Conservation (phyloP, 2,329 filamentous ascomycete genomes). For the Aureobasidium sp. region DNA sequence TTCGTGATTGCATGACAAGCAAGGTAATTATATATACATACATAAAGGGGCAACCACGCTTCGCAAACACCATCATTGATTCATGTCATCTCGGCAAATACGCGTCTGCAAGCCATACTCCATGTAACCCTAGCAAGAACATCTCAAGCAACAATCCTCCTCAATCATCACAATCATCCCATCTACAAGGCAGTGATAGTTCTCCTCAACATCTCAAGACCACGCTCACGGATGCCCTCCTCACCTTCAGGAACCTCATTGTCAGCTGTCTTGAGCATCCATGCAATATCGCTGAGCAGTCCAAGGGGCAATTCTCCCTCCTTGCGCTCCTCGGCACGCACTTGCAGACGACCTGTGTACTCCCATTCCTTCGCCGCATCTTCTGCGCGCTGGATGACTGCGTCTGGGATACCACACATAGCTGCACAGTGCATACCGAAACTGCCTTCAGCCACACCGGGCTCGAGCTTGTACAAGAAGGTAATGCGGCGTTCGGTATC, state of each 20-base stretch:
- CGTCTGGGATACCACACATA: slow-evolving; percentile 87
- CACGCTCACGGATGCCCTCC: slow-evolving; percentile 38
- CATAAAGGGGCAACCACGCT: background rate
- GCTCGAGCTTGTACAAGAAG: slow-evolving; percentile 89
- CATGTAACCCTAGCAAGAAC: background rate
- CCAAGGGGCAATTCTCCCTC: slow-evolving; percentile 79
- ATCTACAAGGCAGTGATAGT: slow-evolving; percentile 47
- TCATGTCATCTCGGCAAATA: background rate
- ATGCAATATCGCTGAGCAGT: slow-evolving; percentile 77
- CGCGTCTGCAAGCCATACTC: background rate
- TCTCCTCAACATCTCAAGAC: slow-evolving; percentile 48
- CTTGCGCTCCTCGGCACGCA: slow-evolving; percentile 59
- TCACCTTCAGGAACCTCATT: slow-evolving; percentile 26
- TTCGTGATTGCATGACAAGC: too few relatives aligned
- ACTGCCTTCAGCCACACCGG: slow-evolving; percentile 88
- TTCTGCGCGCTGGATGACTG: slow-evolving; percentile 80
- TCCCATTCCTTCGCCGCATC: slow-evolving; percentile 88
- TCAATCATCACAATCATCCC: background rate
- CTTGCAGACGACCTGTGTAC: slow-evolving; percentile 82
- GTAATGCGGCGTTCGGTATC: slow-evolving; percentile 78
- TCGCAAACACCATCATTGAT: background rate
- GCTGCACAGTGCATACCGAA: slow-evolving; percentile 99
- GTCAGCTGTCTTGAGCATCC: slow-evolving; percentile 55
- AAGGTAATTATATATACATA: background rate
- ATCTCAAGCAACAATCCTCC: background rate